Evolutionary conservation across 75 land plant genomes (phyloP), one percentile per base, ranked within the genome.

Genomic region (Isoetes taiwanensis): DNA sequence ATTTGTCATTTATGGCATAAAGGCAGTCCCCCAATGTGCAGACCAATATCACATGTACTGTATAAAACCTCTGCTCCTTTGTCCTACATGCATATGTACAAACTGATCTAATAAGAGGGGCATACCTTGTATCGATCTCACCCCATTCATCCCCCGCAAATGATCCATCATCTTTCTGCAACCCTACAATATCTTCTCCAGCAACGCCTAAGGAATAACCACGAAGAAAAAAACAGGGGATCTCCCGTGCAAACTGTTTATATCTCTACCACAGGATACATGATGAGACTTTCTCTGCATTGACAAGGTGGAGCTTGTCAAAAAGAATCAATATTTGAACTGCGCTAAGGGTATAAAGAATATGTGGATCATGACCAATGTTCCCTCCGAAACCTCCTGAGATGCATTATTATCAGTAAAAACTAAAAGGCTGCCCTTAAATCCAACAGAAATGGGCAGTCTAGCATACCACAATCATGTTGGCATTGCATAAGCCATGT

Each of bases 101-200:
- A 56, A 32, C 56, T 64, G 26, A 16, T 14, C 16, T 48, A 34
- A 34, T 28, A 26, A 39, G 32, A 1, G 41, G 66, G 32, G 56
- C 55, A 34, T 59, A 80, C 98, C 96, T 65, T 33, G 98, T 81
- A 68, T 93, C 96, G 52, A 93, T 67, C 71, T 93, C 98, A 54
- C 98, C 98, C 98, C 98, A 93, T 34, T 77, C 75, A 70, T 93
- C 98, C 33, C 98, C 98, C n/a, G 90, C 77, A 72, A 93, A 88
- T 16, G 98, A 93, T 41, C 98, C 98, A 80, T 93, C 98, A 42
- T 81, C 98, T 53, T 88, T 80, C 56, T 88, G 90, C 50, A 93
- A 46, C 11, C 90, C 64, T 20, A 72, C 63, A 62, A 93, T 56
- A 73, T 91, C 97, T 91, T 33, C 24, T 50, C 62, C 43, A 37